A percentile compares a stretch with the other conserved stretches of the same genome.
Conservation (phyloP, 148 eudicot species). For the Dysphania ambrosioides region DNA sequence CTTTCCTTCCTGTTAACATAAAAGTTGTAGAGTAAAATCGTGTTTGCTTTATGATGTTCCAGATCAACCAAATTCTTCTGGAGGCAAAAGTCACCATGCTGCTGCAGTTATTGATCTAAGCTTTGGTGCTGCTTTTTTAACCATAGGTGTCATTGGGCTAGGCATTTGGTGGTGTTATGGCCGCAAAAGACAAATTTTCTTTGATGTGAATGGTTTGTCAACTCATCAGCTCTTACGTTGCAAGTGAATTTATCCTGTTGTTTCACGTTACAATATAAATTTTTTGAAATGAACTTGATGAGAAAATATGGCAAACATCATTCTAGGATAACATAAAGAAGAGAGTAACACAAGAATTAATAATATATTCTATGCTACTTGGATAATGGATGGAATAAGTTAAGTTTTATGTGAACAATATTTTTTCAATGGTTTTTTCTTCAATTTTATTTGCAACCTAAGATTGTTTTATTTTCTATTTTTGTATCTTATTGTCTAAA, state of each 20-base stretch:
- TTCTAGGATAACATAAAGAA: background rate
- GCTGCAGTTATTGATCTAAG: slow-evolving; percentile 66
- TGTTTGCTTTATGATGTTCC: slow-evolving; percentile 11
- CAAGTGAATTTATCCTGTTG: background rate
- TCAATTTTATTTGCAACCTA: background rate
- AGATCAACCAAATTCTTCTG: slow-evolving; percentile 46
- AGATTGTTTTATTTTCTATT: background rate
- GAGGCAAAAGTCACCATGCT: slow-evolving; percentile 42
- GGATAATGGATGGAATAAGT: background rate
- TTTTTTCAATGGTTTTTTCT: background rate
- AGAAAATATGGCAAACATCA: background rate
- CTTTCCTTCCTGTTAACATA: background rate
- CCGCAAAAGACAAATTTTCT: slow-evolving; percentile 67
- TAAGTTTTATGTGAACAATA: background rate
- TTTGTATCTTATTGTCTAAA: background rate
- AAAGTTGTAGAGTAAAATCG: background rate
- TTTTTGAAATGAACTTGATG: background rate
- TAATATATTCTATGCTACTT: background rate
- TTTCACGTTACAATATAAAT: background rate
- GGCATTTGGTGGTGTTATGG: slow-evolving; percentile 79
- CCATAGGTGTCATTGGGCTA: slow-evolving; percentile 37
- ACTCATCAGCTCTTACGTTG: slow-evolving; percentile 10
- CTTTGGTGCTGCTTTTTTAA: slow-evolving; percentile 47
- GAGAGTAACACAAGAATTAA: background rate
- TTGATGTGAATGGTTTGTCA: slow-evolving; percentile 79